Evolutionary conservation across 1,284 basidiomycete genomes (phyloP).

Genomic region (Grifola frondosa): DNA sequence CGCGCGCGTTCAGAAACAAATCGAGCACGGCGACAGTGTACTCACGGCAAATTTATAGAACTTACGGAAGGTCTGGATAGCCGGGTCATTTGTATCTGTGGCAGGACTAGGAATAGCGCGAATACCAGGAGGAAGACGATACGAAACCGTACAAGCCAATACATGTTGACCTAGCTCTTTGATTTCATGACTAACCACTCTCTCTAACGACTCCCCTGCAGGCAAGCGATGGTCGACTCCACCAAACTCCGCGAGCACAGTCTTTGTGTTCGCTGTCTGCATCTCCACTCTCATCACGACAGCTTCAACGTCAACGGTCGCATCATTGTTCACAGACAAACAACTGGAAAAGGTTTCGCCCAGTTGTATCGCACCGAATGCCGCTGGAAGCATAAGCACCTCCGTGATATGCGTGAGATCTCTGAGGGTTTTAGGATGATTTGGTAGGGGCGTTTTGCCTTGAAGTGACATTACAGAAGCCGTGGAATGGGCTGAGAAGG

Average conservation of each 20-base stretch:
- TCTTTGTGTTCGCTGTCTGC: slow-evolving; percentile 71
- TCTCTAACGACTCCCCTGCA: slow-evolving; percentile 61
- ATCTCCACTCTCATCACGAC: slow-evolving; percentile 68
- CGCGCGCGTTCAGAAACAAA: neutral
- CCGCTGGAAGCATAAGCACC: slow-evolving; percentile 70
- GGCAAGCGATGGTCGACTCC: slow-evolving; percentile 45
- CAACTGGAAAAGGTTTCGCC: slow-evolving; percentile 81
- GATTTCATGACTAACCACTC: slow-evolving; percentile 72
- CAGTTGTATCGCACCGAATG: slow-evolving; percentile 78
- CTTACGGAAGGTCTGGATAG: slow-evolving; percentile 73
- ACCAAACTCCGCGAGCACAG: slow-evolving; percentile 61
- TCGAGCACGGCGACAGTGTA: slow-evolving; percentile 15
- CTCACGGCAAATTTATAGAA: slow-evolving; percentile 87
- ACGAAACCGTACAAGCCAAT: slow-evolving; percentile 71
- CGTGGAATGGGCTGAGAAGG: slow-evolving; percentile 75
- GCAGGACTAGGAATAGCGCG: slow-evolving; percentile 45
- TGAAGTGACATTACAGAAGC: slow-evolving; percentile 76
- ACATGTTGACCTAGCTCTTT: slow-evolving; percentile 85
- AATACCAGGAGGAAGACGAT: slow-evolving; percentile 59
- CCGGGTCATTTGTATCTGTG: slow-evolving; percentile 55
- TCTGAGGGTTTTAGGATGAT: slow-evolving; percentile 76
- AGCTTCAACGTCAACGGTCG: slow-evolving; percentile 56
- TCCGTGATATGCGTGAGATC: slow-evolving; percentile 73
- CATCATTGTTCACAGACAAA: slow-evolving; percentile 78
- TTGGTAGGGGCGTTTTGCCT: slow-evolving; percentile 61